Conservation (phyloP, 1,284 basidiomycete genomes). For the Naganishia sp. region DNA sequence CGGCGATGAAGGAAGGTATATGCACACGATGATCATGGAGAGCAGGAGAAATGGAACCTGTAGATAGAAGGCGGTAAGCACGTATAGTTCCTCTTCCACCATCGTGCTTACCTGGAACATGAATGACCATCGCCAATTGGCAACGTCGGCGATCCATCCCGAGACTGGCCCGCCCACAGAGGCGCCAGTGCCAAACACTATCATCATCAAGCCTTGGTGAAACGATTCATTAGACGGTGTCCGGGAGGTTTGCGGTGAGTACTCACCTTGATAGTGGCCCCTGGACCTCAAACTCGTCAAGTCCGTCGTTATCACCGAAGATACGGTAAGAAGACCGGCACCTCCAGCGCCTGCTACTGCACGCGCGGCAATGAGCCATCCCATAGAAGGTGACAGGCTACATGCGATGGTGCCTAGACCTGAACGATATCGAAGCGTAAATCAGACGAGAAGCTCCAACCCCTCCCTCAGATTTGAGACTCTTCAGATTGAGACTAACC, state of each 20-base stretch:
- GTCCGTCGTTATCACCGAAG: constrained; percentile 53
- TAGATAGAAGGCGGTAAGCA: not conserved
- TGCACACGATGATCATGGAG: constrained; percentile 27
- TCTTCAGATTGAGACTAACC: constrained; percentile 28
- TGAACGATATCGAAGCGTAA: not conserved
- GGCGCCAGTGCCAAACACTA: constrained; percentile 49
- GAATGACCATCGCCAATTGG: constrained; percentile 50
- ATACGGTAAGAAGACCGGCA: constrained; percentile 51
- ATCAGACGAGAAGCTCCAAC: not conserved
- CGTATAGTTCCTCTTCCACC: too few relatives aligned
- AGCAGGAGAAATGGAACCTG: constrained; percentile 31
- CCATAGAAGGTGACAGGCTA: constrained; percentile 46
- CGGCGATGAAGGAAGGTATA: constrained; percentile 18
- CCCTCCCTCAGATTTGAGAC: too few relatives aligned
- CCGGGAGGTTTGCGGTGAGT: not conserved
- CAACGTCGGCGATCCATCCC: constrained; percentile 49
- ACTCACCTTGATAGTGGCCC: constrained; percentile 52
- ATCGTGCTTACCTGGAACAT: constrained; percentile 45
- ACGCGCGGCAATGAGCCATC: constrained; percentile 46
- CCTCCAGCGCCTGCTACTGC: constrained; percentile 51
- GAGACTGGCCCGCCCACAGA: constrained; percentile 50
- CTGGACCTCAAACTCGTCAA: constrained; percentile 51
- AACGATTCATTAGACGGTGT: constrained; percentile 32
- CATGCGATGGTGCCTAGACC: constrained; percentile 47
- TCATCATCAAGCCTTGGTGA: constrained; percentile 47